Percentiles rank a stretch among this genome's conserved stretches.
Evolutionary conservation across 192 early-diverging fungal genomes (phyloP).

Genomic region (Backusella circina): DNA sequence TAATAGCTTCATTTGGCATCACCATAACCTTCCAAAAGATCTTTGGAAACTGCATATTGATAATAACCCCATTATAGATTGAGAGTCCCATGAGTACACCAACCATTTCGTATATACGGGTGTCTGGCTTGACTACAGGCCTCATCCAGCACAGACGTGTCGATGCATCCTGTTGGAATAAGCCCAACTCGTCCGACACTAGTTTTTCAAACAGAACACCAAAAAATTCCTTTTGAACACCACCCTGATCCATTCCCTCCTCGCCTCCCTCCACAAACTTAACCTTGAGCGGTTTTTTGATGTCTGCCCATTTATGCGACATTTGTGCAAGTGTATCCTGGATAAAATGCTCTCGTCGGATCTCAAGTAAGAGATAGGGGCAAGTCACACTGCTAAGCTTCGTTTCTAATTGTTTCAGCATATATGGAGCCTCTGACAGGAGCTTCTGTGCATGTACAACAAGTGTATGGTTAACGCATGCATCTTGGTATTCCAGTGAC

Average conservation of each 20-base stretch:
- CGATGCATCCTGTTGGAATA: constrained; percentile 63
- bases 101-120: constrained; percentile 67
- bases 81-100: constrained; percentile 85
- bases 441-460: constrained; percentile 71
- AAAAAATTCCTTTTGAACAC: constrained; percentile 95
- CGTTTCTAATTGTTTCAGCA: constrained; percentile 50
- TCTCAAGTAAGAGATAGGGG: constrained; percentile 79
- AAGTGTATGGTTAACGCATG: constrained; percentile 75
- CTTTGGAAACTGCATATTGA: constrained; percentile 68
- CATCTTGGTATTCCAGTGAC: constrained; percentile 75
- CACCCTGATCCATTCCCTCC: constrained; percentile 92
- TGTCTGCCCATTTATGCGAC: constrained; percentile 49
- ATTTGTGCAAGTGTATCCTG: constrained; percentile 81
- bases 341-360: constrained; percentile 66
- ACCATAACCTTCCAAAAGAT: constrained; percentile 64
- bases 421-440: constrained; percentile 45
- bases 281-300: constrained; percentile 82
- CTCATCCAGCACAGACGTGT: constrained; percentile 77
- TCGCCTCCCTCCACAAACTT: constrained; percentile 89
- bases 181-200: constrained; percentile 66
- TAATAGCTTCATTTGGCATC: not conserved
- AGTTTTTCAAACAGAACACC: constrained; percentile 71
- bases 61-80: constrained; percentile 80
- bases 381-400: constrained; percentile 55
- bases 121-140: constrained; percentile 30